Base-by-base conservation (phyloP, 2,329 filamentous ascomycete genomes). In the Talaromyces sp. region DNA sequence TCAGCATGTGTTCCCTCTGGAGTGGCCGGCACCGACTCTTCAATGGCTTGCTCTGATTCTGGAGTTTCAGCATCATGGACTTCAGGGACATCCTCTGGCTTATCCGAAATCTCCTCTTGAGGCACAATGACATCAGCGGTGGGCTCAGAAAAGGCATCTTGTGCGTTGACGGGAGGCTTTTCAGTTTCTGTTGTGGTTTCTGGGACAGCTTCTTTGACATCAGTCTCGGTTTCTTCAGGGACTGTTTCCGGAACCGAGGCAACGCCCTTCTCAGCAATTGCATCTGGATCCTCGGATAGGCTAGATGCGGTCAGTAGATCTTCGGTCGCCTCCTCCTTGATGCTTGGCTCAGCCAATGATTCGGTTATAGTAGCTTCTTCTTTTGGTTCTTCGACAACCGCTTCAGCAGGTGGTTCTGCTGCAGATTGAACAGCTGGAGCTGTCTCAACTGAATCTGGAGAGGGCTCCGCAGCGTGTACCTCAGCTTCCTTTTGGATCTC, bases 241-340 rank as follows among this genome's bases (percentile, higher is more conserved):
- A 35, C 61, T 16, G 61, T 63, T 37, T 63, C 61, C 3, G 61
- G 61, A 24, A 57, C 61, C 14, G 50, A 63, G 47, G 27, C 24
- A 19, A 57, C 2, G 3, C n/a, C 19, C 16, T 43, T 52, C 3
- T 47, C 60, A 13, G 11, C 10, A 1, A 49, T 27, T 8, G n/a
- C 27, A 37, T 24, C 13, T 19, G 24, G 27, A 43, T 57, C n/a
- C 16, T 22, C 22, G 24, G 22, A 14, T 33, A 16, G 31, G n/a
- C 22, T 24, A 52, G 45, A 13, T 43, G 57, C 37, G 11, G 8
- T 45, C 37, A 33, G 37, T 9, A n/a, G 11, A n/a, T 63, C 27
- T 49, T 63, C 39, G 13, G 49, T 24, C 27, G 19, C 22, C 13
- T 59, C 56, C 14, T 59, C 37, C 14, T 37, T 56, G 33, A 33